Base-by-base conservation (phyloP, 116 monocot genomes). In the Papilionanthe hybrid region DNA sequence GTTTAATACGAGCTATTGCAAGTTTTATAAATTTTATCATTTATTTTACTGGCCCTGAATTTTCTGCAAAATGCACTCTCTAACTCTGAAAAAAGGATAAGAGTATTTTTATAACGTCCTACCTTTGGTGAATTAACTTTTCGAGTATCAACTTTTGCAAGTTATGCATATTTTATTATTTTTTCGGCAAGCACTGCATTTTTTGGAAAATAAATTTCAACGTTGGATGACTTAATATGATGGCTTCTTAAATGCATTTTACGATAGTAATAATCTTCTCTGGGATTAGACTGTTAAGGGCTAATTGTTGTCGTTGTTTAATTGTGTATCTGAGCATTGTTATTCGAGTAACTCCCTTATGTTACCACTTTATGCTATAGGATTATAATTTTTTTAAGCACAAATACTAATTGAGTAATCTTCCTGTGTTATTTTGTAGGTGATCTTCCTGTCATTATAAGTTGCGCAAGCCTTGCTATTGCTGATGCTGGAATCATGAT, bases 401-500 rank as follows among this genome's bases (percentile, higher is more conserved):
- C 27, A 65, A 60, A 12, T 10, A 17, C 0, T 10, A 65, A 65
- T 65, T 65, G 7, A 27, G 11, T 17, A 25, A 65, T 65, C 65
- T 28, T 65, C 65, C 9, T 25, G 65, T 65, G 23, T 65, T 65
- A 65, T 65, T 73, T n/a, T 84, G 10, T 77, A 96, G 91, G 96
- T 56, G 94, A 97, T 84, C 88, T 96, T 76, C 87, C 96, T 9
- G 89, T 92, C 30, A 93, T 96, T 60, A 89, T 96, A 79, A 86
- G 88, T 45, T 96, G 96, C 82, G 96, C 96, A 42, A 96, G 92
- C 78, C 94, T 96, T 81, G 96, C 96, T n/a, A 66, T 96, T 80
- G 96, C 96, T 55, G 96, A 96, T 85, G 96, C 96, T 28, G 96
- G 96, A 81, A 92, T 96, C 76, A 94, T 96, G 94, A 92, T 96